Base-by-base conservation (phyloP, 352 stramenopile genomes). In the Globisporangium irregulare region DNA sequence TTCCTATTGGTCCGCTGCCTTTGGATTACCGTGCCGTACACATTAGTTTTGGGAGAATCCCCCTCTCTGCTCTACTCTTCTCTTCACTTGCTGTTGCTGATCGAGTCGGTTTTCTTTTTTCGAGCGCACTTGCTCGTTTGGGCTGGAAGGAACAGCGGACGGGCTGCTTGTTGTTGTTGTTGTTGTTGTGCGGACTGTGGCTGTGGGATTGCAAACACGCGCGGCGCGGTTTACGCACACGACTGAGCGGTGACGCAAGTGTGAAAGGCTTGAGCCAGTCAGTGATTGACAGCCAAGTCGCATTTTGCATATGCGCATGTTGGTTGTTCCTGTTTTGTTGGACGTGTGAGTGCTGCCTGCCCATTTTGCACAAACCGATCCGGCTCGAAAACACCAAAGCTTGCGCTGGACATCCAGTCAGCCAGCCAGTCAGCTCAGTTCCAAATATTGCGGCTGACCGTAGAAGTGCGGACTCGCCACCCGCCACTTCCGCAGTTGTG, bases 31-130 rank as follows among this genome's bases (percentile, higher is more conserved):
- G 18, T 51, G 10, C 43, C 18, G 43, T 22, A 51, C 43, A 51
- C 18, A 22, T 51, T 51, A 10, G 1, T 25, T 38, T 20, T 46
- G 8, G 1, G 5, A n/a, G 27, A 34, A n/a, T 10, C 22, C 10
- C 10, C 10, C 10, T 9, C 15, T 32, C 29, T 32, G 29, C 29
- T 32, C 29, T 32, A 0, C 29, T 32, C 29, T 9, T n/a, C n/a
- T 62, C 32, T 62, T 48, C 22, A 48, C 29, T n/a, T 48, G 56
- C 18, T 48, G 4, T 4, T n/a, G 41, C 20, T 46, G 32, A 60
- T 32, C 27, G 63, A 68, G 63, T 68, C 63, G 63, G 63, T 68
- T 68, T 68, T 68, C 60, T 66, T 56, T 66, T 65, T 65, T 65
- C 56, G 32, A 62, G 36, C 15, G 29, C 56, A 14, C 24, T 61